Conservation (phyloP, 106 monocot species). For the Dioscorea zingiberensis region DNA sequence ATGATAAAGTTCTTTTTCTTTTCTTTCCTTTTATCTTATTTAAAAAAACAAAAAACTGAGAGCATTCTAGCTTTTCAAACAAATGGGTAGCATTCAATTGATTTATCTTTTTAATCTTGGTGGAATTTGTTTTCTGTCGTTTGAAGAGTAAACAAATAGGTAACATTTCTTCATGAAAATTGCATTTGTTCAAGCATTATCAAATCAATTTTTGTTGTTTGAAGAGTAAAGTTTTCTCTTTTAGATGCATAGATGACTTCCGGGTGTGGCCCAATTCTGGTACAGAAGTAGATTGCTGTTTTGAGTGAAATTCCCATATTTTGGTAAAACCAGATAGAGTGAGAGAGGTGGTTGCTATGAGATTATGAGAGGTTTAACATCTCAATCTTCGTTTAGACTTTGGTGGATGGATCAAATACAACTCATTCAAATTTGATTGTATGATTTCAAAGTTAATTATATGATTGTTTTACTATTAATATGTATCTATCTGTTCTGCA, state of each 20-base stretch:
- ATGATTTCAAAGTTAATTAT: slow-evolving; percentile 3
- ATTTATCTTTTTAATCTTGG: no score
- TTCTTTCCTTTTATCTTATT: no score
- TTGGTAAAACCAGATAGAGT: neutral
- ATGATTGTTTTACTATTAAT: neutral
- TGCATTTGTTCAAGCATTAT: no score
- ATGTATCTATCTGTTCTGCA: neutral
- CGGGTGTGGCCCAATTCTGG: no score
- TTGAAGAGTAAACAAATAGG: no score
- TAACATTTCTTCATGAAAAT: no score
- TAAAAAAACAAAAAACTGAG: no score
- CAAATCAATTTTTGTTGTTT: neutral
- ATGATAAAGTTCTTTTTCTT: no score
- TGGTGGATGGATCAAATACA: neutral
- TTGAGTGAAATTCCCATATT: neutral
- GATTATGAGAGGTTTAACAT: neutral
- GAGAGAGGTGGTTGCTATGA: neutral
- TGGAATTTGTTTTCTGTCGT: no score
- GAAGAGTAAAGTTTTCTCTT: neutral
- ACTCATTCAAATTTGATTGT: neutral
- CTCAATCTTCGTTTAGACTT: neutral
- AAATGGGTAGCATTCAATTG: no score
- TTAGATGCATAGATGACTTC: no score
- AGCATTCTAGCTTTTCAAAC: no score
- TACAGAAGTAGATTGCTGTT: neutral